Percentiles rank a stretch among this genome's conserved stretches.
These are phyloP conservation scores for Cutaneotrichosporon sp. DNA, from an alignment of 1,284 basidiomycete species.

Conservation along the genomic window DNA sequence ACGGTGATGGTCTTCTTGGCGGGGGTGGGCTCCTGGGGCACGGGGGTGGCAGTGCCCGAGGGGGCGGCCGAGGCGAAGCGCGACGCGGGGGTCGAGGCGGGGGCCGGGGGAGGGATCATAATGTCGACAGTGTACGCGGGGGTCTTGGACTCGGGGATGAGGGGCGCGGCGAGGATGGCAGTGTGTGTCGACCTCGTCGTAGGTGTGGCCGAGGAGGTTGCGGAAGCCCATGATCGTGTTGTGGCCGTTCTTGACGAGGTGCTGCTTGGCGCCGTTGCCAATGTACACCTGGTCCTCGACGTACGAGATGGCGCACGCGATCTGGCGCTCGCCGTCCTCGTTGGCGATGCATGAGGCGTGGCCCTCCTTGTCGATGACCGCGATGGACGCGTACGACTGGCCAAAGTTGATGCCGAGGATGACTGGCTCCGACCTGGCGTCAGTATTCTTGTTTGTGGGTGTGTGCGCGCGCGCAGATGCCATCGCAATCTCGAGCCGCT, in stretches of 20 bases:
- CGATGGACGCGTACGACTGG: constrained; percentile 92
- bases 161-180: constrained; percentile 52
- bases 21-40: constrained; percentile 72
- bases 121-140: constrained; percentile 87
- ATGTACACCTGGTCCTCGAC: constrained; percentile 91
- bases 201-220: constrained; percentile 88
- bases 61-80: constrained; percentile 56
- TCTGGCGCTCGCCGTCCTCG: constrained; percentile 97
- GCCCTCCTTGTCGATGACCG: constrained; percentile 94
- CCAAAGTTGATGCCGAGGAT: constrained; percentile 95
- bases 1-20: constrained; percentile 77
- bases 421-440: constrained; percentile 43
- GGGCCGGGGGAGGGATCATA: constrained; percentile 69
- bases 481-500: no score
- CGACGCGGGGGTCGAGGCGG: constrained; percentile 57
- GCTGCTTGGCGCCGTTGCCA: constrained; percentile 91
- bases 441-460: constrained; percentile 1
- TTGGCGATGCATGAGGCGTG: constrained; percentile 93
- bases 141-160: constrained; percentile 69
- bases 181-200: constrained; percentile 55
- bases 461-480: background rate
- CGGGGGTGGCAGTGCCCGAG: constrained; percentile 66
- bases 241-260: constrained; percentile 90
- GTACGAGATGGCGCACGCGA: constrained; percentile 92
- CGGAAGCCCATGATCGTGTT: constrained; percentile 96